phyloP scores from a whole-genome alignment of 345 rosid genomes.

The Aquilaria sinensis region DNA sequence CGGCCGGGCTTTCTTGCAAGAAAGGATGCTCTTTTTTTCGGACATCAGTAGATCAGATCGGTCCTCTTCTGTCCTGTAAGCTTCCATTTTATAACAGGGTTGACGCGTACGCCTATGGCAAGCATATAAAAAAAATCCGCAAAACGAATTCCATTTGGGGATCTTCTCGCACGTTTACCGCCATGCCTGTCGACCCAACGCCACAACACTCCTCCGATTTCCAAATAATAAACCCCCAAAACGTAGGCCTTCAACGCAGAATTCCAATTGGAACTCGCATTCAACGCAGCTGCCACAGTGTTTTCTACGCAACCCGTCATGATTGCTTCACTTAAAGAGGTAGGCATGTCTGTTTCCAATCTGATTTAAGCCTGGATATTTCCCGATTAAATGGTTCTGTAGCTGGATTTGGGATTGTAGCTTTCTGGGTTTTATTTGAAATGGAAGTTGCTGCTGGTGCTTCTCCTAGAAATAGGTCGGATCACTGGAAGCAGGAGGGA shows the following conservation, averaged over 20 bases:
- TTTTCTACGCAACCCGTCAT: neutral
- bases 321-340: neutral
- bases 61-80: no score
- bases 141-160: conserved; percentile 6
- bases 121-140: neutral
- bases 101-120: no score
- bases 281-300: neutral
- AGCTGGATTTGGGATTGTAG: conserved; percentile 4
- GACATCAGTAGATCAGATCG: no score
- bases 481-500: conserved; percentile 27
- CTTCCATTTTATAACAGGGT: no score
- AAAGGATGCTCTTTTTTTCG: no score
- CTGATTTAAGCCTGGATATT: neutral
- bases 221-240: conserved; percentile 3
- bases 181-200: neutral
- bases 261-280: neutral
- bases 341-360: conserved; percentile 10
- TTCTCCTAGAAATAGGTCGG: conserved; percentile 29
- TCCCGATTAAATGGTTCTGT: conserved; percentile 5
- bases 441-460: conserved; percentile 32
- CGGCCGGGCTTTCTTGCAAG: no score
- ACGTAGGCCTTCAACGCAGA: neutral
- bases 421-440: conserved; percentile 13
- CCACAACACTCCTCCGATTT: neutral
- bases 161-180: neutral